Evolutionary conservation across 2,329 filamentous ascomycete genomes (phyloP).

Genomic region (Apiospora marii): DNA sequence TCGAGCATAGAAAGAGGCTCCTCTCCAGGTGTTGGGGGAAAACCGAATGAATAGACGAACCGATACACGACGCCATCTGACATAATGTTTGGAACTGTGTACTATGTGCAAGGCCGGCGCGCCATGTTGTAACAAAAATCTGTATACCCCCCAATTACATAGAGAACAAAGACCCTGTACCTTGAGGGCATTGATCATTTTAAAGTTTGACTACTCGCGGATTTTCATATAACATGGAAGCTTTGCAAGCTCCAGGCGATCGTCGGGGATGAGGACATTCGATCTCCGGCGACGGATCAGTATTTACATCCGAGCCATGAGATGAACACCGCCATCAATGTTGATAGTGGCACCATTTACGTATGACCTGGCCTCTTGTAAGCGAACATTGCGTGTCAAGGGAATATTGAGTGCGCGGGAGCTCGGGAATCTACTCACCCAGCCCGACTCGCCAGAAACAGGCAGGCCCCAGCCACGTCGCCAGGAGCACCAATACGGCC

Average conservation of each 20-base stretch:
- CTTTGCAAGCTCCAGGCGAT: background rate
- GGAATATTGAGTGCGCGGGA: background rate
- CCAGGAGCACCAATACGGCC: constrained; percentile 71
- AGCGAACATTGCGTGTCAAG: background rate
- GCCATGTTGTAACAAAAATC: constrained; percentile 16
- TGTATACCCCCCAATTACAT: constrained; percentile 23
- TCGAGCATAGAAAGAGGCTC: constrained; percentile 69
- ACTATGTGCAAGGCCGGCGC: constrained; percentile 17
- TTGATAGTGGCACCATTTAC: constrained; percentile 71
- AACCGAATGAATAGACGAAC: background rate
- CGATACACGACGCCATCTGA: background rate
- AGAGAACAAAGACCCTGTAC: constrained; percentile 18
- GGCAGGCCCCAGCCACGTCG: constrained; percentile 75
- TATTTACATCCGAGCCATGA: constrained; percentile 54
- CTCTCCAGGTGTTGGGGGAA: constrained; percentile 55
- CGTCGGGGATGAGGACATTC: background rate
- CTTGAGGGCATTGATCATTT: constrained; percentile 24
- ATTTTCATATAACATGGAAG: background rate
- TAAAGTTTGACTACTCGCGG: background rate
- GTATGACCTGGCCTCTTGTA: constrained; percentile 51
- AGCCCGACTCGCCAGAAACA: constrained; percentile 73
- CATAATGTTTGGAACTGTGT: background rate
- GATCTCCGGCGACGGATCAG: background rate
- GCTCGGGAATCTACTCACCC: constrained; percentile 50
- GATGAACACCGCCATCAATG: constrained; percentile 63